Evolutionary conservation across 176 grass and related monocot genomes (phyloP).

Genomic region (Otatea glauca): DNA sequence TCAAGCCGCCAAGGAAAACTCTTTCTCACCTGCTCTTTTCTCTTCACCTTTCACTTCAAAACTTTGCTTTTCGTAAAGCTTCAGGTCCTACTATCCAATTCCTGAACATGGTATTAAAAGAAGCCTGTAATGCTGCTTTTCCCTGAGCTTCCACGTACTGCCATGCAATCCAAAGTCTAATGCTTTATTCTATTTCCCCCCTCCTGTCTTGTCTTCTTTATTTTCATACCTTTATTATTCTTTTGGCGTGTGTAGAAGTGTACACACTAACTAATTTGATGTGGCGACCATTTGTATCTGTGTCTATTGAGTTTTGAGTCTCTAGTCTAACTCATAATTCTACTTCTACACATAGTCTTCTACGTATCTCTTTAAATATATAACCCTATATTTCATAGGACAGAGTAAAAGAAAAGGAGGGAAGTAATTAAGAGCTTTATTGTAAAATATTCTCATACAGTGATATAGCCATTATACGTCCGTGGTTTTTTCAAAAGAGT

Average conservation of each 20-base stretch:
- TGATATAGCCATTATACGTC: no score
- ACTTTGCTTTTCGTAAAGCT: constrained; percentile 45
- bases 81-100: constrained; percentile 45
- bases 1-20: background rate
- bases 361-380: no score
- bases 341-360: no score
- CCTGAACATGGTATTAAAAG: constrained; percentile 9
- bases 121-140: background rate
- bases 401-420: no score
- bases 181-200: constrained; percentile 3
- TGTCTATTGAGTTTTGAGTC: no score
- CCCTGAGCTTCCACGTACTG: background rate
- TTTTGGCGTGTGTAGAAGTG: background rate
- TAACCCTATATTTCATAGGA: no score
- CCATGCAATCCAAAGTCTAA: constrained; percentile 30
- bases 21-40: background rate
- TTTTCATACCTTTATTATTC: constrained; percentile 4
- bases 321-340: no score
- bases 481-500: no score
- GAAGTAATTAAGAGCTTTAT: no score
- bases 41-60: constrained; percentile 25
- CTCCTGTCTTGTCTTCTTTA: constrained; percentile 1
- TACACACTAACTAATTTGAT: constrained; percentile 21
- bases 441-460: no score
- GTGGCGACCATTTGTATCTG: background rate